phyloP scores from a whole-genome alignment of 371 early-diverging fungal species.

The Rhizomucor pusillus region DNA sequence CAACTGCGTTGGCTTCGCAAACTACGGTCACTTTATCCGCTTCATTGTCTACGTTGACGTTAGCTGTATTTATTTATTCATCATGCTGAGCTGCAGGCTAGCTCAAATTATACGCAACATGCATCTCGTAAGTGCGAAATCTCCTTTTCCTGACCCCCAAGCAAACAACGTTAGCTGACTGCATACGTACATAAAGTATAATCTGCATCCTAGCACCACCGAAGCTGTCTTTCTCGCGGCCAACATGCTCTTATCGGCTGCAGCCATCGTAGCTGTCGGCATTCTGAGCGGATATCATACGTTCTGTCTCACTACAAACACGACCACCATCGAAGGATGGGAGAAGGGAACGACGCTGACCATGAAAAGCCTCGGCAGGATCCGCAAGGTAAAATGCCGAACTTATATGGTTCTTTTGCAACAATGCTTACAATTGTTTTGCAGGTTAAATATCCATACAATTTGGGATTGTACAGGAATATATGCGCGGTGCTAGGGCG shows the following conservation, averaged over 20 bases:
- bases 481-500: conserved; percentile 77
- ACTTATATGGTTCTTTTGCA: conserved; percentile 3
- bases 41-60: conserved; percentile 75
- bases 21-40: conserved; percentile 88
- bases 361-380: conserved; percentile 59
- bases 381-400: conserved; percentile 38
- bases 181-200: conserved; percentile 9
- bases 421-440: neutral
- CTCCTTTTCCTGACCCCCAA: neutral
- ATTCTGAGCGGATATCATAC: conserved; percentile 81
- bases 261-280: conserved; percentile 77
- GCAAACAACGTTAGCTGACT: neutral
- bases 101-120: conserved; percentile 31
- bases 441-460: conserved; percentile 85
- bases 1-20: conserved; percentile 91
- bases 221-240: conserved; percentile 65
- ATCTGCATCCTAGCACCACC: conserved; percentile 49
- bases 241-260: conserved; percentile 64
- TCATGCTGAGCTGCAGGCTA: conserved; percentile 35
- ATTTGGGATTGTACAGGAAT: conserved; percentile 82
- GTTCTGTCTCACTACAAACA: conserved; percentile 80
- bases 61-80: conserved; percentile 48
- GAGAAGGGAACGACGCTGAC: conserved; percentile 82
- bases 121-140: conserved; percentile 10
- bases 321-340: conserved; percentile 94